Evolutionary conservation across 495 filamentous ascomycete species (phyloP).

Genomic region (Aspergillus diversus): DNA sequence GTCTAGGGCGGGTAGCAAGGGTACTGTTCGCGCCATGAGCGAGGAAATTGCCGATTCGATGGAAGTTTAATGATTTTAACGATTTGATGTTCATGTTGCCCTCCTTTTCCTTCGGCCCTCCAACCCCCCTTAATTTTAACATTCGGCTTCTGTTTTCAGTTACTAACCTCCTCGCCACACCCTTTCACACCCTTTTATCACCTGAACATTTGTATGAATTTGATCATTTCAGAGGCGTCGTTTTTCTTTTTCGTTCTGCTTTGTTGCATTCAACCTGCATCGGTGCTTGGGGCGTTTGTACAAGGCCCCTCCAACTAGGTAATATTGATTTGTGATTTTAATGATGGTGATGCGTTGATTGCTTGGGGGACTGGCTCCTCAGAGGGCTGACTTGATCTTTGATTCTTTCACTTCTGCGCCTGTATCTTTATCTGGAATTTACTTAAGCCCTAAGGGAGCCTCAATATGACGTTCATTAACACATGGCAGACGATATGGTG

Average conservation of each 20-base stretch:
- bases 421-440: slow-evolving; percentile 15
- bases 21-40: slow-evolving; percentile 67
- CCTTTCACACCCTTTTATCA: slow-evolving; percentile 10
- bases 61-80: slow-evolving; percentile 54
- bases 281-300: slow-evolving; percentile 29
- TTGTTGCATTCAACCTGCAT: slow-evolving; percentile 33
- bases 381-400: neutral
- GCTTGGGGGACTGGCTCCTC: slow-evolving; percentile 16
- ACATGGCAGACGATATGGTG: neutral
- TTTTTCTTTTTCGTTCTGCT: slow-evolving; percentile 11
- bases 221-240: slow-evolving; percentile 7
- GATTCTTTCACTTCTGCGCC: neutral
- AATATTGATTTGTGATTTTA: slow-evolving; percentile 14
- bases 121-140: neutral
- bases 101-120: slow-evolving; percentile 8
- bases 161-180: neutral
- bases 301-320: slow-evolving; percentile 16
- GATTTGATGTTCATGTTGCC: slow-evolving; percentile 5
- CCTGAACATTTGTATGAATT: slow-evolving; percentile 14
- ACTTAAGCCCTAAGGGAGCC: neutral
- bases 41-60: slow-evolving; percentile 74
- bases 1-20: slow-evolving; percentile 43
- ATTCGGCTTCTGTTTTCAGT: slow-evolving; percentile 6
- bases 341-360: slow-evolving; percentile 10
- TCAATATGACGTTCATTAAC: neutral